phyloP scores from a whole-genome alignment of 805 yeast genomes.

The Candida orba region DNA sequence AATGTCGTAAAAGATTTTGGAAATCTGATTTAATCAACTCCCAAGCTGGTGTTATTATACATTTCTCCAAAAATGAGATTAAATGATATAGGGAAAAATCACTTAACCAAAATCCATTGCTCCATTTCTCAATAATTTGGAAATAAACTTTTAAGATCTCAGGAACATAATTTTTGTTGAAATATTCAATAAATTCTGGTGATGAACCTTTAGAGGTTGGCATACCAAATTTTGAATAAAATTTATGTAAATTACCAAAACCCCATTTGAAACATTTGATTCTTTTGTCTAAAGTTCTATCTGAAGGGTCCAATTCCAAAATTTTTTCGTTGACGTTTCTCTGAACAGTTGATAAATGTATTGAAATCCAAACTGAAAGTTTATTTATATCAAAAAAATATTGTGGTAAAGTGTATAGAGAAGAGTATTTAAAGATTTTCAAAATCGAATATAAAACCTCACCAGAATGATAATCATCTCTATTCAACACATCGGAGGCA shows the following conservation, averaged over 20 bases:
- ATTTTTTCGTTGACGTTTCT: constrained; percentile 49
- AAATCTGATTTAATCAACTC: constrained; percentile 54
- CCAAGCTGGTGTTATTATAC: constrained; percentile 56
- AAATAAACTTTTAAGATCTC: constrained; percentile 60
- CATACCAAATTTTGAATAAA: constrained; percentile 52
- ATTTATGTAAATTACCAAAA: constrained; percentile 63
- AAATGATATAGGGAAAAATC: constrained; percentile 56
- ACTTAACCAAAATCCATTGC: constrained; percentile 52
- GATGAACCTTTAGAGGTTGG: constrained; percentile 28
- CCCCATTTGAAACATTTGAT: constrained; percentile 87
- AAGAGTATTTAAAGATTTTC: constrained; percentile 58
- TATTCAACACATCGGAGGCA: constrained; percentile 34
- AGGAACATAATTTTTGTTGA: constrained; percentile 56
- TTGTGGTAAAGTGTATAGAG: constrained; percentile 52
- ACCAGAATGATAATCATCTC: constrained; percentile 28
- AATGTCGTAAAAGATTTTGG: constrained; percentile 55
- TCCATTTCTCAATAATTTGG: constrained; percentile 35
- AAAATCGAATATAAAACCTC: constrained; percentile 53
- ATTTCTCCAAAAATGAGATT: constrained; percentile 56
- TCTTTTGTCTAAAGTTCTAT: constrained; percentile 40
- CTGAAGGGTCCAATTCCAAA: constrained; percentile 38
- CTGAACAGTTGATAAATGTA: constrained; percentile 55
- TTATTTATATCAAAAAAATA: constrained; percentile 33
- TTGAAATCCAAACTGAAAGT: constrained; percentile 53
- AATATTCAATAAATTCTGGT: constrained; percentile 49